A percentile compares a stretch with the other conserved stretches of the same genome.
phyloP scores from a whole-genome alignment of 805 yeast species.

The Candida railenensis region DNA sequence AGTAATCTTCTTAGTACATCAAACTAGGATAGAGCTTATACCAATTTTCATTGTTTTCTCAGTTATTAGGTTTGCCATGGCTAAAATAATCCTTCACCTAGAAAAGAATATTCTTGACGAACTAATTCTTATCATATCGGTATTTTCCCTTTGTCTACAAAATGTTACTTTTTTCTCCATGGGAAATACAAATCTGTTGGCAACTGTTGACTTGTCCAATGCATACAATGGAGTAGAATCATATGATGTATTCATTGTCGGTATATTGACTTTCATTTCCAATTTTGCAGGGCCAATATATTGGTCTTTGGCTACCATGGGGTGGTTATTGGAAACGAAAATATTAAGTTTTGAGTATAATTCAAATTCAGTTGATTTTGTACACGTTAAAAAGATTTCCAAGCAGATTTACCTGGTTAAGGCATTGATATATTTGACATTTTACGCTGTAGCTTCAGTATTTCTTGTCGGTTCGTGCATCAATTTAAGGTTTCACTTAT shows the following conservation, averaged over 20 bases:
- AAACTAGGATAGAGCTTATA: slow-evolving; percentile 52
- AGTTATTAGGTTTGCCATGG: slow-evolving; percentile 21
- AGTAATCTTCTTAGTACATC: slow-evolving; percentile 49
- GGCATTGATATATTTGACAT: slow-evolving; percentile 41
- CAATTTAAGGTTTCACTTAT: slow-evolving; percentile 76
- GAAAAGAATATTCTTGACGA: slow-evolving; percentile 14
- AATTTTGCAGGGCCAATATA: slow-evolving; percentile 85
- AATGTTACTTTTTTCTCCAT: slow-evolving; percentile 78
- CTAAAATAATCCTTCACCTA: slow-evolving; percentile 10
- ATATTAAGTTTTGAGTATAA: slow-evolving; percentile 12
- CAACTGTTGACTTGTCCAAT: slow-evolving; percentile 86
- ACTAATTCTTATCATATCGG: slow-evolving; percentile 21
- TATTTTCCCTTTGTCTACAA: slow-evolving; percentile 56
- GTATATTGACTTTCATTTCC: slow-evolving; percentile 73
- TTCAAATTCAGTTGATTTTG: slow-evolving; percentile 8
- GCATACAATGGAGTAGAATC: slow-evolving; percentile 85
- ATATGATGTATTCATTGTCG: slow-evolving; percentile 71
- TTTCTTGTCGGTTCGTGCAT: slow-evolving; percentile 69
- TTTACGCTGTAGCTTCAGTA: slow-evolving; percentile 59
- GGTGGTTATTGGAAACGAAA: slow-evolving; percentile 36
- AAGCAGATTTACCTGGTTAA: slow-evolving; percentile 35
- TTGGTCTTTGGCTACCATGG: slow-evolving; percentile 60
- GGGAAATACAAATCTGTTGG: slow-evolving; percentile 90
- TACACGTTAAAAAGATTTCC: slow-evolving; percentile 22
- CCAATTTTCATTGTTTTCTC: slow-evolving; percentile 50